Conservation (phyloP, 1,284 basidiomycete genomes). For the Fomitopsis schrenkii region DNA sequence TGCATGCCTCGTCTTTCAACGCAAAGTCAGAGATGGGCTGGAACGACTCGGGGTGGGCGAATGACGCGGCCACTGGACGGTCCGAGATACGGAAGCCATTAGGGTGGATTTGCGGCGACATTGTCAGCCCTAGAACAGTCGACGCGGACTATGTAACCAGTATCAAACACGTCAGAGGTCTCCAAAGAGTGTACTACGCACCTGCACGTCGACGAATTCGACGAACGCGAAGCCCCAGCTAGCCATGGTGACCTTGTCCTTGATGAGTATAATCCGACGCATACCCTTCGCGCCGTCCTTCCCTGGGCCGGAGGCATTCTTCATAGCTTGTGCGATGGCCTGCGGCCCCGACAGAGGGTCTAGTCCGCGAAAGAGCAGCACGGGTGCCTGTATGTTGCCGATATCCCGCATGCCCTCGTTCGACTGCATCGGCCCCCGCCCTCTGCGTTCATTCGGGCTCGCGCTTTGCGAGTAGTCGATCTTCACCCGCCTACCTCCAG, state of each 20-base stretch:
- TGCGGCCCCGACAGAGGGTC: slow-evolving; percentile 84
- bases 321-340: slow-evolving; percentile 78
- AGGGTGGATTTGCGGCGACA: slow-evolving; percentile 81
- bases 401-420: slow-evolving; percentile 96
- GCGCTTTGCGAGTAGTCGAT: slow-evolving; percentile 88
- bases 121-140: slow-evolving; percentile 70
- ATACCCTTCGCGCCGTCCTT: slow-evolving; percentile 80
- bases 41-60: slow-evolving; percentile 84
- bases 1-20: slow-evolving; percentile 68
- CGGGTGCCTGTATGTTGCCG: slow-evolving; percentile 73
- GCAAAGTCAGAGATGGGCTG: slow-evolving; percentile 71
- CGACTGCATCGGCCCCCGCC: slow-evolving; percentile 51
- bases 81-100: slow-evolving; percentile 86
- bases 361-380: slow-evolving; percentile 84
- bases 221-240: slow-evolving; percentile 93
- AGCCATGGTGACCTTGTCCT: slow-evolving; percentile 77
- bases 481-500: slow-evolving; percentile 77
- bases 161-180: slow-evolving; percentile 6
- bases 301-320: slow-evolving; percentile 58
- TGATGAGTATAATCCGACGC: slow-evolving; percentile 81
- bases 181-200: slow-evolving; percentile 30
- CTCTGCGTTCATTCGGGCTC: slow-evolving; percentile 60
- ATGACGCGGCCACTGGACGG: slow-evolving; percentile 82
- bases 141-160: slow-evolving; percentile 54
- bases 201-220: slow-evolving; percentile 81